phyloP scores from a whole-genome alignment of 352 stramenopile species.

The Globisporangium apiculatum region DNA sequence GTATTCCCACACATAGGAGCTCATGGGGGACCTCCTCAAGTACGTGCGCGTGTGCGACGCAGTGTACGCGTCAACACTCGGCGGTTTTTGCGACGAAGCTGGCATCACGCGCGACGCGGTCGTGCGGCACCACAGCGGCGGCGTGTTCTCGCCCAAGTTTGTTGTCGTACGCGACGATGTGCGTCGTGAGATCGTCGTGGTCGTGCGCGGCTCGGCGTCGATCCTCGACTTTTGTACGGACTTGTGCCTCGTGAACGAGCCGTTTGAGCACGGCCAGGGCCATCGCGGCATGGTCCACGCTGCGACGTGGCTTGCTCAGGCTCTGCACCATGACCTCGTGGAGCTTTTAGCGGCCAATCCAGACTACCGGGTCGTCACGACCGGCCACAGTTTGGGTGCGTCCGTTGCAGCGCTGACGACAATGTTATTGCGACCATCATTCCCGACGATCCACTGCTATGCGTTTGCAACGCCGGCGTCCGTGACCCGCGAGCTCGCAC shows the following conservation, averaged over 20 bases:
- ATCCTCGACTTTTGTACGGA: slow-evolving; percentile 82
- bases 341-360: slow-evolving; percentile 31
- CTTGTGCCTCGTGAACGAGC: slow-evolving; percentile 69
- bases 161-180: slow-evolving; percentile 55
- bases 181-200: slow-evolving; percentile 46
- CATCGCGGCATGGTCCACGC: slow-evolving; percentile 82
- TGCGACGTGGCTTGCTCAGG: slow-evolving; percentile 55
- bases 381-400: slow-evolving; percentile 68
- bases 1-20: not conserved
- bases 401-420: slow-evolving; percentile 56
- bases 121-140: slow-evolving; percentile 42
- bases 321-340: slow-evolving; percentile 42
- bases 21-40: slow-evolving; percentile 13
- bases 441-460: slow-evolving; percentile 51
- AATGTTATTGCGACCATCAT: slow-evolving; percentile 35
- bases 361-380: slow-evolving; percentile 51
- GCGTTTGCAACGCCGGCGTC: slow-evolving; percentile 67
- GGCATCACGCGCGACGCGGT: slow-evolving; percentile 28
- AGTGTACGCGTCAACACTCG: slow-evolving; percentile 52
- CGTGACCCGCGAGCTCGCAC: slow-evolving; percentile 55
- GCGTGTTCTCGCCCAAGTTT: slow-evolving; percentile 77
- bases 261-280: slow-evolving; percentile 56
- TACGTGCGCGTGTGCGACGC: slow-evolving; percentile 48
- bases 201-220: slow-evolving; percentile 59
- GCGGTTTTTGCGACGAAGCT: slow-evolving; percentile 50